Conservation (phyloP, 192 early-diverging fungal species). For the Backusella sp. region DNA sequence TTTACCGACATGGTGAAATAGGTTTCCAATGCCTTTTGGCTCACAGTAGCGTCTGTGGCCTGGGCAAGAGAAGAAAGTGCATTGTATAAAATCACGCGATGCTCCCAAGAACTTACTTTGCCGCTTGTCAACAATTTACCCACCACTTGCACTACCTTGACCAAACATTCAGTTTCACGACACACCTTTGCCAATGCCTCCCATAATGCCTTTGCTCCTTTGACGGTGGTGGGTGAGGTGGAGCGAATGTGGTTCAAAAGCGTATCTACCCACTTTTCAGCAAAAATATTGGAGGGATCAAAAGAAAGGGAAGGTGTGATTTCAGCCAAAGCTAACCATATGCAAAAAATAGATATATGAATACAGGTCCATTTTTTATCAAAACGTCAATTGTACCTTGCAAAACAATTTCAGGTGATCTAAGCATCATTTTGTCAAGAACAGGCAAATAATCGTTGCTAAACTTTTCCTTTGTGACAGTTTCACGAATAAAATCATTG, state of each 20-base stretch:
- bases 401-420: constrained; percentile 83
- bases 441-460: constrained; percentile 56
- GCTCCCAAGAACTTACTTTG: constrained; percentile 64
- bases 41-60: constrained; percentile 37
- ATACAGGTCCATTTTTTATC: no score
- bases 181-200: constrained; percentile 49
- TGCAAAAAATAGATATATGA: not conserved
- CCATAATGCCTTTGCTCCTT: constrained; percentile 60
- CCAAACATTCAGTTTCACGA: constrained; percentile 47
- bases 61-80: constrained; percentile 43
- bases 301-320: constrained; percentile 55
- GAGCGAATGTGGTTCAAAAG: constrained; percentile 66
- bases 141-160: constrained; percentile 59
- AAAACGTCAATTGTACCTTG: constrained; percentile 34
- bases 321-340: constrained; percentile 46
- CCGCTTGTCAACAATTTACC: constrained; percentile 57
- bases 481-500: constrained; percentile 57
- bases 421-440: constrained; percentile 75
- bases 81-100: constrained; percentile 62
- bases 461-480: constrained; percentile 54
- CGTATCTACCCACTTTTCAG: constrained; percentile 62
- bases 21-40: constrained; percentile 55
- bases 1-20: constrained; percentile 69
- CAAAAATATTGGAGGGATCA: constrained; percentile 60
- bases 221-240: constrained; percentile 54